Base-by-base conservation (phyloP, 1,284 basidiomycete genomes). In the Sanguinoderma infundibulare region DNA sequence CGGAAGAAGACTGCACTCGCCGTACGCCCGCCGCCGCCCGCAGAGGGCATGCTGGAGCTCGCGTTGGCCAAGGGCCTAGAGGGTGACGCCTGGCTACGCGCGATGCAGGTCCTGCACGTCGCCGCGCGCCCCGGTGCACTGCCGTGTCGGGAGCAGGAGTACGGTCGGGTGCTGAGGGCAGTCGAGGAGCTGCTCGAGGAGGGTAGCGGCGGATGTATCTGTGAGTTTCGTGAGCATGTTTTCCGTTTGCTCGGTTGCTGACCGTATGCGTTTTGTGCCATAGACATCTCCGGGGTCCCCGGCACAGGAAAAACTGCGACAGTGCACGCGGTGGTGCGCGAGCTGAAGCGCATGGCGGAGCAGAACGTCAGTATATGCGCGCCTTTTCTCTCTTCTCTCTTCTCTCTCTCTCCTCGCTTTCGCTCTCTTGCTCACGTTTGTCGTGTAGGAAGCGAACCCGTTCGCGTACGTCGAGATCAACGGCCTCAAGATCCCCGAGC, bases 401-500 rank as follows among this genome's bases (percentile, higher is more conserved):
- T 12, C 17, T 5, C 38, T 39, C 17, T 10, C 14, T 39, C n/a
- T 39, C 8, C 15, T 10, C 38, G 14, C 10, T 39, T n/a, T n/a
- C 4, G 5, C n/a, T 10, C 15, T 40, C 54, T 15, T 34, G 39
- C 20, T 36, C 26, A 22, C 10, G 10, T 9, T 2, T 10, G 20
- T 35, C 35, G 28, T 44, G 7, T 70, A 96, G 91, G 95, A 98
- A 83, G 88, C 90, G 22, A 90, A 92, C 61, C 93, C 94, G 0
- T 99, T 99, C 77, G 94, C 91, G 0, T 99, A 98, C 69, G 94
- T 98, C 62, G 98, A 99, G 74, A 98, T 99, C 72, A 99, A 99
- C 72, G 98, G 98, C 0, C 88, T 99, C 66, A 92, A 91, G 71
- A 90, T 98, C 47, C 92, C 94, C 0, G 93, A 96, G 57, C 95